phyloP scores from a whole-genome alignment of 208 protist genomes.

The Leptomonas pyrrhocoris region DNA sequence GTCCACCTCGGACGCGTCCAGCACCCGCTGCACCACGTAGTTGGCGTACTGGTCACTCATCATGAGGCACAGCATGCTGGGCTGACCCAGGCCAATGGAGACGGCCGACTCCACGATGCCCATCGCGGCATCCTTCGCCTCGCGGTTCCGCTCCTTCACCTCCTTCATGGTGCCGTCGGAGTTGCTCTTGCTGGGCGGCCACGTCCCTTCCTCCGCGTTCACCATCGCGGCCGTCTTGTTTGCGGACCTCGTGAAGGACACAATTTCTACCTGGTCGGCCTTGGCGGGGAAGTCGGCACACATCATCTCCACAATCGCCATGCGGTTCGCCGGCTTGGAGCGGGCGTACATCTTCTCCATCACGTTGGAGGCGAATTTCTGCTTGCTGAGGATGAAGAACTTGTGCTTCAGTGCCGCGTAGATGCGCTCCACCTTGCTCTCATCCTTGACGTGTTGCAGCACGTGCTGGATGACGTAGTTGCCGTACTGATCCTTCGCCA shows the following conservation, averaged over 20 bases:
- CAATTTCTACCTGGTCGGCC: slow-evolving; percentile 56
- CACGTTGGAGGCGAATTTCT: slow-evolving; percentile 99
- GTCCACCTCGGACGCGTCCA: slow-evolving; percentile 90
- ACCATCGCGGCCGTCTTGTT: slow-evolving; percentile 57
- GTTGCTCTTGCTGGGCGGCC: slow-evolving; percentile 30
- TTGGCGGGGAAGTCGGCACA: slow-evolving; percentile 49
- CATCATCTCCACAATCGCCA: slow-evolving; percentile 89
- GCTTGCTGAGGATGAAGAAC: slow-evolving; percentile 90
- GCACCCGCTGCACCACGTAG: slow-evolving; percentile 97
- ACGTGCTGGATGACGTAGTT: slow-evolving; percentile 99
- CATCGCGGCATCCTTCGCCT: slow-evolving; percentile 80
- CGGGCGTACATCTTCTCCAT: slow-evolving; percentile 97
- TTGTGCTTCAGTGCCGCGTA: slow-evolving; percentile 71
- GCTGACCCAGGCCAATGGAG: slow-evolving; percentile 42
- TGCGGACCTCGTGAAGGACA: slow-evolving; percentile 60
- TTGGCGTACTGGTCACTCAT: slow-evolving; percentile 98
- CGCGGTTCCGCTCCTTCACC: slow-evolving; percentile 75
- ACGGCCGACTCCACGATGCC: slow-evolving; percentile 66
- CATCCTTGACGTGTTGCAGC: slow-evolving; percentile 91
- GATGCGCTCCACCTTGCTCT: slow-evolving; percentile 83
- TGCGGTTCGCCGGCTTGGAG: slow-evolving; percentile 71
- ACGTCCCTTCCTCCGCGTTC: slow-evolving; percentile 51
- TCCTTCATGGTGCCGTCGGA: slow-evolving; percentile 45
- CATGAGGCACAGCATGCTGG: slow-evolving; percentile 91
- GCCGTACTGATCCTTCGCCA: slow-evolving; percentile 98